Percentiles rank a stretch among this genome's conserved stretches.
phyloP scores from a whole-genome alignment of 306 rosid species.

The Sophora flavescens region DNA sequence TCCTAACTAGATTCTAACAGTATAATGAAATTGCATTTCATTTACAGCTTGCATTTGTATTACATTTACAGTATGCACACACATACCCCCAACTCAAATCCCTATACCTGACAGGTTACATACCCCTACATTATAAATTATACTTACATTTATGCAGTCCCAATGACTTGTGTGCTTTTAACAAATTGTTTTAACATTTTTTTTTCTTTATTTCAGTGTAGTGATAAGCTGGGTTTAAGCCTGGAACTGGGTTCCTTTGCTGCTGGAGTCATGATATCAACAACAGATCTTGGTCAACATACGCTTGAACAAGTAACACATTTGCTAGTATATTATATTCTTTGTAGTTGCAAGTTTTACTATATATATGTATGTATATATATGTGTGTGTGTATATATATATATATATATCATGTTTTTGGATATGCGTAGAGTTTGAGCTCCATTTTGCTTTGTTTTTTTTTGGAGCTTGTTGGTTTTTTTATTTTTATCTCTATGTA shows the following conservation, averaged over 20 bases:
- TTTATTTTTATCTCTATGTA: no score
- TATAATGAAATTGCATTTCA: no score
- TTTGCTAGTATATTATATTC: slow-evolving; percentile 40
- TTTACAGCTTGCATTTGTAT: no score
- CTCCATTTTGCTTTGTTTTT: no score
- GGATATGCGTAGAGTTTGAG: no score
- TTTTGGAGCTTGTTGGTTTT: no score
- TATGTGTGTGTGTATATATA: no score
- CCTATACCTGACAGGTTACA: slow-evolving; percentile 2
- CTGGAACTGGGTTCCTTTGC: slow-evolving; percentile 98
- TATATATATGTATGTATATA: not conserved
- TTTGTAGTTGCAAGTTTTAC: slow-evolving; percentile 38
- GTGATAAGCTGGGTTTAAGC: slow-evolving; percentile 97
- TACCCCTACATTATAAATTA: not conserved
- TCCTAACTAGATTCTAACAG: no score
- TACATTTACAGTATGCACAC: no score
- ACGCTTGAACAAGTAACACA: slow-evolving; percentile 86
- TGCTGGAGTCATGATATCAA: slow-evolving; percentile 99
- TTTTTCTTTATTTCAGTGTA: slow-evolving; percentile 76
- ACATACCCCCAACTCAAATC: slow-evolving; percentile 40
- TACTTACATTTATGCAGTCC: slow-evolving; percentile 34
- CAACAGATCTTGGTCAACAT: slow-evolving; percentile 99
- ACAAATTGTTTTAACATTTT: slow-evolving; percentile 42
- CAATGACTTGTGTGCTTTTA: slow-evolving; percentile 38
- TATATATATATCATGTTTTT: no score